Evolutionary conservation across 1,139 yeast genomes (phyloP).

Genomic region (Kodamaea fungicola): DNA sequence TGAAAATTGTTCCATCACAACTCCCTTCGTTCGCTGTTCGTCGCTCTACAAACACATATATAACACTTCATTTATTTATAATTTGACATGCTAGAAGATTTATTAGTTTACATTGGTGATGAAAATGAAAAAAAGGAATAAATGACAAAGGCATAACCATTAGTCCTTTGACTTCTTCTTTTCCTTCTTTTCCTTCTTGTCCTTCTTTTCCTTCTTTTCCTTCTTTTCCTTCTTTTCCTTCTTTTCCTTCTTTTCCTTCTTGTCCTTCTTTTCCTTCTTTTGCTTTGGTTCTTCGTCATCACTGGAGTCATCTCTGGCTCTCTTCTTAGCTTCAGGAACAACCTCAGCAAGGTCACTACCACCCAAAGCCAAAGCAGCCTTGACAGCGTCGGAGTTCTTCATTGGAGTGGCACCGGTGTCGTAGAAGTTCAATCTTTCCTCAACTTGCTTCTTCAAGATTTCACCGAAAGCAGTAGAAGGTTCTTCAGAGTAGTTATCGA

Average conservation of each 20-base stretch:
- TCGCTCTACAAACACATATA: neutral
- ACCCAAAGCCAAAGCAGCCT: conserved; percentile 76
- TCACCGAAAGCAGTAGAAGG: conserved; percentile 86
- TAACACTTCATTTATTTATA: neutral
- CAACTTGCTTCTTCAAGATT: conserved; percentile 92
- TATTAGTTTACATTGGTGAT: conserved; percentile 13
- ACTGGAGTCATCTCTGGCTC: conserved; percentile 28
- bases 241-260: conserved; percentile 55
- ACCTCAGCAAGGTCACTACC: conserved; percentile 33
- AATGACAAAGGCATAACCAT: neutral
- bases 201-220: conserved; percentile 54
- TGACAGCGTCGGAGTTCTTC: conserved; percentile 92
- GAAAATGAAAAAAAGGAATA: conserved; percentile 2
- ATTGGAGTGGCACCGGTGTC: conserved; percentile 96
- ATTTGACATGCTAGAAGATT: conserved; percentile 13
- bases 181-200: conserved; percentile 51
- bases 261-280: conserved; percentile 45
- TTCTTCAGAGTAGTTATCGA: conserved; percentile 90
- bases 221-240: conserved; percentile 49
- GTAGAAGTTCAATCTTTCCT: conserved; percentile 93
- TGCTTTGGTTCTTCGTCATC: conserved; percentile 28
- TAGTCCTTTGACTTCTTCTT: conserved; percentile 30
- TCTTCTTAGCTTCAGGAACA: conserved; percentile 14
- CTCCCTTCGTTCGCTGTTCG: neutral
- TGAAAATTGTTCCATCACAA: no score